These are phyloP conservation scores for Nothomitra cinnamomea DNA, from an alignment of 2,329 filamentous ascomycete species.

Conservation along the genomic window DNA sequence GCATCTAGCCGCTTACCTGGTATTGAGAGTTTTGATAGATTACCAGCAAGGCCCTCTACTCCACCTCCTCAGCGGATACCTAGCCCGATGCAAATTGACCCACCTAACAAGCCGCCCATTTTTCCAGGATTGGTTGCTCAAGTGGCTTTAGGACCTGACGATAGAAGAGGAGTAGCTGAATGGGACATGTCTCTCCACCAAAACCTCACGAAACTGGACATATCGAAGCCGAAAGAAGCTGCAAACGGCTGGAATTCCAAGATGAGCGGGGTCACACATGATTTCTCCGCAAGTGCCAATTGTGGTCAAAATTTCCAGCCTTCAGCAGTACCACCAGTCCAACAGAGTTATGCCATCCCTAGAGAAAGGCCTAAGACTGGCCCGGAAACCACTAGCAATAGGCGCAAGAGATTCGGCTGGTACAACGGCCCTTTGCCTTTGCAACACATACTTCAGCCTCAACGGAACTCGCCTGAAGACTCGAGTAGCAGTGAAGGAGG, in stretches of 20 bases:
- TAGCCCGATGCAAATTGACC: slow-evolving; percentile 66
- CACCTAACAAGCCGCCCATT: slow-evolving; percentile 26
- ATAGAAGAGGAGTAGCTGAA: slow-evolving; percentile 34
- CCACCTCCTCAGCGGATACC: slow-evolving; percentile 47
- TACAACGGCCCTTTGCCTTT: slow-evolving; percentile 39
- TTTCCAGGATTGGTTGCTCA: slow-evolving; percentile 19
- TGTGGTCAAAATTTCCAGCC: not conserved
- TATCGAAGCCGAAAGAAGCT: slow-evolving; percentile 18
- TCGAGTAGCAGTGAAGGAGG: slow-evolving; percentile 35
- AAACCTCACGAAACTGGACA: slow-evolving; percentile 48
- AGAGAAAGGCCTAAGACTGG: slow-evolving; percentile 19
- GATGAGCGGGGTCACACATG: not conserved
- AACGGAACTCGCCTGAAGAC: slow-evolving; percentile 36
- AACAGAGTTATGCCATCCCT: slow-evolving; percentile 22
- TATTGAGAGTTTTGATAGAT: slow-evolving; percentile 79
- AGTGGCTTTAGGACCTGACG: slow-evolving; percentile 20
- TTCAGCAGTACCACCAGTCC: not conserved
- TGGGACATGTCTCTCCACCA: slow-evolving; percentile 52
- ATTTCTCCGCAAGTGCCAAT: not conserved
- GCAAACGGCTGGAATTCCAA: not conserved
- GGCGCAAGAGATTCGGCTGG: slow-evolving; percentile 53
- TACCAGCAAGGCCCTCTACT: slow-evolving; percentile 39
- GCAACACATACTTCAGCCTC: slow-evolving; percentile 17
- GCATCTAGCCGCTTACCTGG: slow-evolving; percentile 57
- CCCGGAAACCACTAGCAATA: slow-evolving; percentile 34